Base-by-base conservation (phyloP, 1,284 basidiomycete genomes). In the Papiliotrema terrestris region DNA sequence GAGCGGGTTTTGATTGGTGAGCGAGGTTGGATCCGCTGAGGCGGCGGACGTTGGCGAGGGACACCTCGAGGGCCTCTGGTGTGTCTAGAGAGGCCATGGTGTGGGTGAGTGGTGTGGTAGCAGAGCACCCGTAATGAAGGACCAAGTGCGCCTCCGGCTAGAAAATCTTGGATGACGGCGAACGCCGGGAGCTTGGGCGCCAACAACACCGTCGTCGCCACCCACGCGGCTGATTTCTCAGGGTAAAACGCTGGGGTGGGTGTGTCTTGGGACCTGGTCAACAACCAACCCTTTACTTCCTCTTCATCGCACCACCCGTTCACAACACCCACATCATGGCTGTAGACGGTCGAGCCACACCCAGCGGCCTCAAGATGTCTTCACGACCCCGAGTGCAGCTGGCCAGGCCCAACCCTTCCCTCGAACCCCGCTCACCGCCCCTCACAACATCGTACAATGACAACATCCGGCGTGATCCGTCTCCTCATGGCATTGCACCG, bases 1-100 rank as follows among this genome's bases (percentile, higher is more conserved):
- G 86, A 15, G 96, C 96, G 2, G 93, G 92, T 50, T 88, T 84
- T 71, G 91, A 90, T 78, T 98, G 93, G 71, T 96, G 91, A 1
- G 86, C 74, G 20, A 95, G 81, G 26, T 84, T 83, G 0, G 93
- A 95, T 23, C 84, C 83, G 2, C 85, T 86, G 67, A 97, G 91
- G 15, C 88, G 86, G 54, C 95, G 82, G 63, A 98, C 91, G 79
- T 97, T 98, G 58, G 84, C 79, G 49, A 96, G 80, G 23, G 84
- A 83, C 17, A 65, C 67, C 36, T 65, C 65, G 49, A 77, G 70
- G 9, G 66, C 51, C 51, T 57, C 59, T 26, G 45, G 54, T 45
- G 59, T 41, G 22, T 59, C 60, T 51, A 52, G 45, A 35, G 68
- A 58, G 42, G 49, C 36, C 32, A 45, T 45, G 36, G 17, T 49